Conservation (phyloP, 805 yeast species). For the Candida sakaeoensis region DNA sequence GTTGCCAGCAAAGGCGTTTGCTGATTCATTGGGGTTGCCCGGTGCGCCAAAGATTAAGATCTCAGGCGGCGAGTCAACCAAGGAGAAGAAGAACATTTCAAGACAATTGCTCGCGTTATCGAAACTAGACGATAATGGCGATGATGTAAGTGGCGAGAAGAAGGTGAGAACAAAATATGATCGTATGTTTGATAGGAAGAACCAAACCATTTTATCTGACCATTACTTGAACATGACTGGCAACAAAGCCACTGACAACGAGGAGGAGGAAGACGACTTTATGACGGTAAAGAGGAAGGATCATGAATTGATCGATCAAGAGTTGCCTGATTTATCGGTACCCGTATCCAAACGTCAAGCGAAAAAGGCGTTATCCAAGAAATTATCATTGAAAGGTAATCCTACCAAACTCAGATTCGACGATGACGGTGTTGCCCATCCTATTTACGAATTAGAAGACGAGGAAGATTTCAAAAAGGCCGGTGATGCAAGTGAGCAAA, state of each 20-base stretch:
- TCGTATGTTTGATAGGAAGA: slow-evolving; percentile 91
- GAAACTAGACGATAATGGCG: slow-evolving; percentile 57
- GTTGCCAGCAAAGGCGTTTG: slow-evolving; percentile 78
- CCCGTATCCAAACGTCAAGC: slow-evolving; percentile 81
- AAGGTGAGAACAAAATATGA: slow-evolving; percentile 84
- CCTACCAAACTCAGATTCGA: slow-evolving; percentile 84
- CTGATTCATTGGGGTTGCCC: slow-evolving; percentile 86
- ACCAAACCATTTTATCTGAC: slow-evolving; percentile 87
- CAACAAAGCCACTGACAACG: slow-evolving; percentile 24
- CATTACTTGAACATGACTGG: slow-evolving; percentile 77
- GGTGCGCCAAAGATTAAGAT: slow-evolving; percentile 93
- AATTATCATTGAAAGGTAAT: slow-evolving; percentile 61
- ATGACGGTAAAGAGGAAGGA: slow-evolving; percentile 75
- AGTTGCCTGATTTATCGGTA: slow-evolving; percentile 54
- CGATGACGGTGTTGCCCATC: slow-evolving; percentile 91
- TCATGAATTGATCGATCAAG: slow-evolving; percentile 64
- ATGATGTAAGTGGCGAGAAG: slow-evolving; percentile 32
- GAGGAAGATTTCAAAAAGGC: slow-evolving; percentile 83
- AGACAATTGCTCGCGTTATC: slow-evolving; percentile 60
- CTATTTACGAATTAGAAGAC: slow-evolving; percentile 84
- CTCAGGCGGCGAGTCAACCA: slow-evolving; percentile 48
- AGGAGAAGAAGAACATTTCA: slow-evolving; percentile 77
- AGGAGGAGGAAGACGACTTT: slow-evolving; percentile 66
- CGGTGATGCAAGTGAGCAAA: slow-evolving; percentile 65
- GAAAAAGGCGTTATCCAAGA: slow-evolving; percentile 85